phyloP scores from a whole-genome alignment of 2,329 filamentous ascomycete species.

The Alternaria viburni region DNA sequence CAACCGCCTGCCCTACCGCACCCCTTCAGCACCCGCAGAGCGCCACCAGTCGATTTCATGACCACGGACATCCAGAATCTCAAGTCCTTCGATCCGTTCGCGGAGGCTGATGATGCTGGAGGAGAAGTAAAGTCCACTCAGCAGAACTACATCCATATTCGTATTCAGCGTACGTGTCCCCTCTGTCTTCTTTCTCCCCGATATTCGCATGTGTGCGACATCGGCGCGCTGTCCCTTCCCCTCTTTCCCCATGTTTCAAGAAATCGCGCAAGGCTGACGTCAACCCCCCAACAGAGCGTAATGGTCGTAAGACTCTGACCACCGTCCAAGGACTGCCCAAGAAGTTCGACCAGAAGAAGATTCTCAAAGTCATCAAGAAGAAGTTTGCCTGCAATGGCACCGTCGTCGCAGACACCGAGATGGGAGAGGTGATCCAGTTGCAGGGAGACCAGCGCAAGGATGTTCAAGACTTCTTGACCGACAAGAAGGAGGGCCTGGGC shows the following conservation, averaged over 20 bases:
- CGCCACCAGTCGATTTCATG: constrained; percentile 43
- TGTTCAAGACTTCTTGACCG: constrained; percentile 94
- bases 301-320: constrained; percentile 99
- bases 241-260: background rate
- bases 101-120: constrained; percentile 99
- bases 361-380: constrained; percentile 99
- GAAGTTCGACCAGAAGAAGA: constrained; percentile 99
- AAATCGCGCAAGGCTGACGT: constrained; percentile 51
- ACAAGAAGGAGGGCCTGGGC: constrained; percentile 92
- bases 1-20: constrained; percentile 9
- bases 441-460: constrained; percentile 99
- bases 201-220: background rate
- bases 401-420: constrained; percentile 92
- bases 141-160: constrained; percentile 99
- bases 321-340: constrained; percentile 98
- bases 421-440: constrained; percentile 99
- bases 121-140: constrained; percentile 86
- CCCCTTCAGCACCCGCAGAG: constrained; percentile 27
- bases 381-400: constrained; percentile 99
- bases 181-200: constrained; percentile 34
- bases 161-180: constrained; percentile 85
- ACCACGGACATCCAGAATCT: constrained; percentile 55
- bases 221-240: background rate
- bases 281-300: constrained; percentile 74
- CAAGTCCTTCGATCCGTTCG: constrained; percentile 83